phyloP scores from a whole-genome alignment of 2,329 filamentous ascomycete genomes.

The Pseudogymnoascus sp. region DNA sequence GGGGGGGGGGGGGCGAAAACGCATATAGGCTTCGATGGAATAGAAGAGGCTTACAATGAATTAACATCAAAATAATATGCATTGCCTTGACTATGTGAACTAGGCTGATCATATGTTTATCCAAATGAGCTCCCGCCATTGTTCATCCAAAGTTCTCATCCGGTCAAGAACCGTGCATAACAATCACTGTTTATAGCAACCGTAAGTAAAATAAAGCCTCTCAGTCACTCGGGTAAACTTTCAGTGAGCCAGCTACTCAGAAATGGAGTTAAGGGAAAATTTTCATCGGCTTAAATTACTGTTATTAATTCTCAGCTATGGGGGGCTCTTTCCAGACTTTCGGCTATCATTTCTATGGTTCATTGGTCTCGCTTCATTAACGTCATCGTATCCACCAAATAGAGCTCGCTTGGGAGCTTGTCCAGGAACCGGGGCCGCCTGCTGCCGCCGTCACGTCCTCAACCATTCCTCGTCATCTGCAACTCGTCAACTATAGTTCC shows the following conservation, averaged over 20 bases:
- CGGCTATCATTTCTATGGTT: background rate
- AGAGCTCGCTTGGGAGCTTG: slow-evolving; percentile 9
- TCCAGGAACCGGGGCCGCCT: slow-evolving; percentile 5
- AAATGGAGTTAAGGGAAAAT: background rate
- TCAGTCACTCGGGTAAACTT: background rate
- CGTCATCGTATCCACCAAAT: slow-evolving; percentile 10
- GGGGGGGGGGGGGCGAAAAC: slow-evolving; percentile 3
- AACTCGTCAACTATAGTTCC: background rate
- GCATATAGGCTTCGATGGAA: slow-evolving; percentile 6
- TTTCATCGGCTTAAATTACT: background rate
- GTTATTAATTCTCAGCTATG: background rate
- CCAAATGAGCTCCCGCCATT: background rate
- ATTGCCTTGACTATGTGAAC: background rate
- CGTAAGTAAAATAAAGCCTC: background rate
- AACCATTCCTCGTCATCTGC: background rate
- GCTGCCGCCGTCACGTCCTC: slow-evolving; percentile 3
- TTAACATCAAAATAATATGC: slow-evolving; percentile 4
- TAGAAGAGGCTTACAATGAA: slow-evolving; percentile 9
- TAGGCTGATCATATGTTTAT: background rate
- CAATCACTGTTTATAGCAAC: background rate
- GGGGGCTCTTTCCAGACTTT: background rate
- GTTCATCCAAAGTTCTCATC: background rate
- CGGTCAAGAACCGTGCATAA: background rate
- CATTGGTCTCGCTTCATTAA: slow-evolving; percentile 5
- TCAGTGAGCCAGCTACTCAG: background rate